Evolutionary conservation across 768 basidiomycete species (phyloP), one percentile per base, ranked within the genome.

Genomic region (Tephrocybe sp.): DNA sequence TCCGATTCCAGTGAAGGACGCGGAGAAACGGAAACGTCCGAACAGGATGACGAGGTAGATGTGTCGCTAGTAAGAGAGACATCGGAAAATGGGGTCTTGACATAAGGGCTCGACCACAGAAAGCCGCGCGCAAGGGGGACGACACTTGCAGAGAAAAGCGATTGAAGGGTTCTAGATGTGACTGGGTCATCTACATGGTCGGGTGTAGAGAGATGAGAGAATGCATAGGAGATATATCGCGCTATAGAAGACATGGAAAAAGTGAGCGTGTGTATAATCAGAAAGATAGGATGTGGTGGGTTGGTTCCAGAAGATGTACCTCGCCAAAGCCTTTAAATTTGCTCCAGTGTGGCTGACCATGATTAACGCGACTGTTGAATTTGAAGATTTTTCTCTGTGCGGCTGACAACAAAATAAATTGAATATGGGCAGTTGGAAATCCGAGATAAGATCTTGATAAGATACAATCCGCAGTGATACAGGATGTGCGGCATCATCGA

Each of bases 11-110:
- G 12, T 13, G 16, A 34, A 33, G 42, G 39, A 31, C 22, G 19
- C 2, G 50, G 40, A 39, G 45, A 36, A 17, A 12, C 13, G 39
- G 31, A 26, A 31, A 48, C 53, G 2, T 58, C 50, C 13, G 53
- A 58, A 26, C 20, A 49, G 2, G 53, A 49, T 1, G 55, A 50
- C 13, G 48, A 42, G 22, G 56, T 44, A 1, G 53, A 58, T 19
- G 57, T 55, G 39, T 58, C 56, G 35, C 53, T 52, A 19, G 35
- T 52, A 16, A 55, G 32, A 5, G 57, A 55, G 39, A 44, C 12
- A 33, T 58, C 53, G 19, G 49, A 50, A 8, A 32, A 49, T 10
- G 45, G 42, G 8, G 39, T 35, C 49, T 58, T 58, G 31, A 49
- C 41, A 23, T 50, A 50, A 9, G 49, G 56, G 26, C 45, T 50